Conservation (phyloP, 495 filamentous ascomycete species). For the Rostrohypoxylon terebratum region DNA sequence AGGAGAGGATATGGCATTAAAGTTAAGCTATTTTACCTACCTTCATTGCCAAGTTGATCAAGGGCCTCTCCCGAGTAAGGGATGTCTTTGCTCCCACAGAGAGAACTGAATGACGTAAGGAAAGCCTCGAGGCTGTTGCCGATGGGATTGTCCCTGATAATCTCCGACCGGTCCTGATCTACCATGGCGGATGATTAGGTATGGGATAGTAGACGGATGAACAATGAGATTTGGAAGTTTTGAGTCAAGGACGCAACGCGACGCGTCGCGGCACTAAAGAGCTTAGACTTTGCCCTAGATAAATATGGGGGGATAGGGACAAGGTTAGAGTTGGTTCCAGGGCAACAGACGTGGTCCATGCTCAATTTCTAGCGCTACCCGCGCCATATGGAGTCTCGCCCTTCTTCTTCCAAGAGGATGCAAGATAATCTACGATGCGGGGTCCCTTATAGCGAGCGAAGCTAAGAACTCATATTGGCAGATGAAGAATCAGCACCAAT, state of each 20-base stretch:
- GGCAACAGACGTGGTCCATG: constrained; percentile 5
- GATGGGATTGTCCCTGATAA: no score
- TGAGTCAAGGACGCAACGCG: constrained; percentile 2
- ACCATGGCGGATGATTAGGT: background rate
- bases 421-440: constrained; percentile 9
- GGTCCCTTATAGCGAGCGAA: constrained; percentile 3
- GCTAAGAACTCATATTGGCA: no score
- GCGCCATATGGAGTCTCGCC: constrained; percentile 1
- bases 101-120: no score
- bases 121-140: no score
- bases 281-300: constrained; percentile 12
- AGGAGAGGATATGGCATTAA: background rate
- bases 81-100: no score
- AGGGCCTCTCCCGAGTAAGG: no score
- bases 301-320: constrained; percentile 2
- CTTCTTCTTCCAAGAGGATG: background rate
- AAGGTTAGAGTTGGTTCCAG: constrained; percentile 4
- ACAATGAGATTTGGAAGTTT: constrained; percentile 12
- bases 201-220: background rate
- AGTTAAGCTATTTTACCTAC: background rate
- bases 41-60: no score
- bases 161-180: background rate
- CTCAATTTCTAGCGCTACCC: no score
- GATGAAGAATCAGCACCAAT: constrained; percentile 6
- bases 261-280: constrained; percentile 8